Evolutionary conservation across 2,329 filamentous ascomycete genomes (phyloP).

Genomic region (Exophiala calicioides): DNA sequence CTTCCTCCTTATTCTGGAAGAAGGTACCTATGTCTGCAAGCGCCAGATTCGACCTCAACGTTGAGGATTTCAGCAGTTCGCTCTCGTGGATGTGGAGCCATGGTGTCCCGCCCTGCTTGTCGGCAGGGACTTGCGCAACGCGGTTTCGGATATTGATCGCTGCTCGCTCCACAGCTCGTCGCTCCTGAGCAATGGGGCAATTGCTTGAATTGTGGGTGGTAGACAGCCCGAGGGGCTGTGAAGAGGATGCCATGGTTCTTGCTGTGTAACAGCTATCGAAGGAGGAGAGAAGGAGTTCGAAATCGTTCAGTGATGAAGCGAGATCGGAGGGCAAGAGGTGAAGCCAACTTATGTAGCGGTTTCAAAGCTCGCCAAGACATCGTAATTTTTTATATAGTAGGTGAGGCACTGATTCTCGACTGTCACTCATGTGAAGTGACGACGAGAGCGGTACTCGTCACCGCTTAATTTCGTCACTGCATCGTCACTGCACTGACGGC

Average conservation of each 20-base stretch:
- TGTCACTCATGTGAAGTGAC: too few relatives aligned
- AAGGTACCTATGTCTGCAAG: constrained; percentile 4
- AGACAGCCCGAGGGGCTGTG: background rate
- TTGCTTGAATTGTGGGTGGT: constrained; percentile 1
- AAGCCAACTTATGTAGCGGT: constrained; percentile 1
- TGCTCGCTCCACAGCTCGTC: background rate
- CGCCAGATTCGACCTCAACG: constrained; percentile 6
- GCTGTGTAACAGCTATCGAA: background rate
- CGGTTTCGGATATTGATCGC: background rate
- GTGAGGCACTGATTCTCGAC: too few relatives aligned
- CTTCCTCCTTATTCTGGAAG: constrained; percentile 12
- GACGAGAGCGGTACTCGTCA: too few relatives aligned
- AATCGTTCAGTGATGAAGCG: constrained; percentile 12
- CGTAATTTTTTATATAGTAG: constrained; percentile 8
- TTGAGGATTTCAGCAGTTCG: constrained; percentile 6
- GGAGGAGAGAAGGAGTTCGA: constrained; percentile 2
- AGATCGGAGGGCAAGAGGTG: background rate
- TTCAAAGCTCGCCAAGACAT: constrained; percentile 3
- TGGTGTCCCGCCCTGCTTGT: constrained; percentile 6
- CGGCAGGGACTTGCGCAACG: background rate
- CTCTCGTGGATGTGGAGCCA: constrained; percentile 1
- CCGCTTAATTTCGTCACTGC: too few relatives aligned
- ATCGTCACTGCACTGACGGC: too few relatives aligned
- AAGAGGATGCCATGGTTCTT: constrained; percentile 5
- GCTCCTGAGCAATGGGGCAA: constrained; percentile 3